Conservation (phyloP, 108 stramenopile species). For the Pseudonitzschia multistriata region DNA sequence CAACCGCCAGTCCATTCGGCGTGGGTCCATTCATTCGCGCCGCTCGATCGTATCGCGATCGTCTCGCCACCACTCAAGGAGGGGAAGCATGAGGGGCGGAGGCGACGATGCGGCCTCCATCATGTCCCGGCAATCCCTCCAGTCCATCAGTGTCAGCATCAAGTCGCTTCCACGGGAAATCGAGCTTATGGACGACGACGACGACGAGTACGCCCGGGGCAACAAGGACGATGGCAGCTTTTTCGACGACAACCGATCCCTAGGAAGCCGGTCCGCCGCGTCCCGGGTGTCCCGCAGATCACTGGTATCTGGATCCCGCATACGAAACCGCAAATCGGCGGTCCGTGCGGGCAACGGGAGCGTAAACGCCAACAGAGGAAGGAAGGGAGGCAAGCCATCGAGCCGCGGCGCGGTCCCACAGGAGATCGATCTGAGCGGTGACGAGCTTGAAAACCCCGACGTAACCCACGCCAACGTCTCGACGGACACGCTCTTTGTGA, state of each 20-base stretch:
- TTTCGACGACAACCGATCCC: slow-evolving; percentile 34
- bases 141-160: slow-evolving; percentile 37
- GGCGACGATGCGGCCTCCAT: slow-evolving; percentile 35
- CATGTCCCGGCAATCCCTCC: slow-evolving; percentile 36
- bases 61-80: slow-evolving; percentile 36
- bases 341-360: slow-evolving; percentile 8
- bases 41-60: slow-evolving; percentile 29
- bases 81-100: slow-evolving; percentile 36
- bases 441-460: slow-evolving; percentile 35
- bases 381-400: neutral
- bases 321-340: slow-evolving; percentile 24
- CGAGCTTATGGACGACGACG: slow-evolving; percentile 52
- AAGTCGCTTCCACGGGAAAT: slow-evolving; percentile 56
- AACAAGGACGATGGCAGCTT: slow-evolving; percentile 34
- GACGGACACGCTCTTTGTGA: slow-evolving; percentile 37
- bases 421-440: slow-evolving; percentile 43
- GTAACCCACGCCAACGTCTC: slow-evolving; percentile 40
- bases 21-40: slow-evolving; percentile 22
- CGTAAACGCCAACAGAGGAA: neutral
- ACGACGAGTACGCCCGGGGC: slow-evolving; percentile 37
- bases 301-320: slow-evolving; percentile 29
- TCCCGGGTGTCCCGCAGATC: slow-evolving; percentile 29
- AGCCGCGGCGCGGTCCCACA: slow-evolving; percentile 18
- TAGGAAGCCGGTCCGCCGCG: slow-evolving; percentile 36
- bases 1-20: slow-evolving; percentile 14